Conservation (phyloP, 805 yeast genomes). For the Cyberlindnera americana region DNA sequence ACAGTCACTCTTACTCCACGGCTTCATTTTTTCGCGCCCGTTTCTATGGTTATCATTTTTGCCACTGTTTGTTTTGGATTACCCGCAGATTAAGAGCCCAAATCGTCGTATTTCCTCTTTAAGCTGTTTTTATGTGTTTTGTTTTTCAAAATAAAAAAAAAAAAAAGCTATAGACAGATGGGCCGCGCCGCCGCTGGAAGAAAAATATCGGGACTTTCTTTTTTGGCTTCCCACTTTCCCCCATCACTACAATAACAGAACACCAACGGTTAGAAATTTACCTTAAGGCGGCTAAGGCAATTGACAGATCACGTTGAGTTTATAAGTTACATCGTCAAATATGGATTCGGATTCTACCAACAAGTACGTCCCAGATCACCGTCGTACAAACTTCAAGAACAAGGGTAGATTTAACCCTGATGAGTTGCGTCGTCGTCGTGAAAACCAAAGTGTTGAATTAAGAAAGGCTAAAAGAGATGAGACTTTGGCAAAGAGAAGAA, state of each 20-base stretch:
- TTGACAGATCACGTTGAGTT: too few species aligned
- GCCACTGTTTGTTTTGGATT: conserved; percentile 27
- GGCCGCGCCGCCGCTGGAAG: too few species aligned
- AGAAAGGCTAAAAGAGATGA: conserved; percentile 97
- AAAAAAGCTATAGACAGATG: too few species aligned
- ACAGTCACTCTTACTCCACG: too few species aligned
- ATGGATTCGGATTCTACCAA: conserved; percentile 77
- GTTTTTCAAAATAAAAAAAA: too few species aligned
- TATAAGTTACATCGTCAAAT: conserved; percentile 2
- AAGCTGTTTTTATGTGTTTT: too few species aligned
- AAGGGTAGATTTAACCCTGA: conserved; percentile 91
- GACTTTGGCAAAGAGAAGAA: conserved; percentile 89
- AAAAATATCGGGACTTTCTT: too few species aligned
- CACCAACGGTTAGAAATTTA: too few species aligned
- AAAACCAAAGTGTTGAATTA: conserved; percentile 93
- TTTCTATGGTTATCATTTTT: neutral
- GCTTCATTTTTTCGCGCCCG: neutral
- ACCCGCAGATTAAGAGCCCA: conserved; percentile 34
- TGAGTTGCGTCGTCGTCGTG: conserved; percentile 96
- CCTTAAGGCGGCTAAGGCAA: too few species aligned
- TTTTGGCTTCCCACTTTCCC: too few species aligned
- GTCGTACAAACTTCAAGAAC: conserved; percentile 94
- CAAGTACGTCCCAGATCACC: conserved; percentile 94
- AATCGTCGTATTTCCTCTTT: too few species aligned
- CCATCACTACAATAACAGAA: too few species aligned